These are phyloP conservation scores for Flaveria trinervia DNA, from an alignment of 129 eudicot species.

Conservation along the genomic window DNA sequence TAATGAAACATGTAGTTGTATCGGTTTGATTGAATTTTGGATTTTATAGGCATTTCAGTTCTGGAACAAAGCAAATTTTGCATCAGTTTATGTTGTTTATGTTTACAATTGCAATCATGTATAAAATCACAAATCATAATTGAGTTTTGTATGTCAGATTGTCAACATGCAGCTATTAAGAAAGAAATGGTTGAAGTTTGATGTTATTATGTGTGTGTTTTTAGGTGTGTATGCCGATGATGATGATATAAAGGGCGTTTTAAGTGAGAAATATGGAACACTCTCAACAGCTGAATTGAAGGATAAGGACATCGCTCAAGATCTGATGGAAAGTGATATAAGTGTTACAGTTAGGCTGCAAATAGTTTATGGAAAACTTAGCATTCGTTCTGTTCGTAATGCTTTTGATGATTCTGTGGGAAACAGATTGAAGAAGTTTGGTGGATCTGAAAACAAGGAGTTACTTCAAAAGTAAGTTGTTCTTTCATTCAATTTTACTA, in stretches of 20 bases:
- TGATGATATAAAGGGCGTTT: constrained; percentile 50
- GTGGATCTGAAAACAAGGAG: constrained; percentile 79
- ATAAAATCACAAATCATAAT: background rate
- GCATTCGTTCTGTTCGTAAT: constrained; percentile 85
- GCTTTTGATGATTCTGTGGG: constrained; percentile 97
- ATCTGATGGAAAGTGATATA: constrained; percentile 74
- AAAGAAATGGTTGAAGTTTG: background rate
- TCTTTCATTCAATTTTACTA: background rate
- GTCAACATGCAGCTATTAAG: constrained; percentile 2
- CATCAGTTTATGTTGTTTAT: background rate
- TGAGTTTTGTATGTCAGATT: background rate
- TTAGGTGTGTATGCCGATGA: constrained; percentile 92
- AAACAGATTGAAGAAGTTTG: constrained; percentile 74
- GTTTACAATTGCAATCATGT: background rate
- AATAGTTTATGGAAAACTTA: constrained; percentile 86
- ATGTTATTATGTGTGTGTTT: background rate
- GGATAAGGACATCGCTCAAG: constrained; percentile 53
- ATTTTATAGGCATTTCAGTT: background rate
- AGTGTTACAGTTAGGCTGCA: constrained; percentile 85
- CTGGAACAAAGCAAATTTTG: background rate
- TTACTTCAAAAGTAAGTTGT: constrained; percentile 70
- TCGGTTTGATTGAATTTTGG: background rate
- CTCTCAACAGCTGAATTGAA: constrained; percentile 58
- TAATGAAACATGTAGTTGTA: background rate
- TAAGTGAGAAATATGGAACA: constrained; percentile 69